A percentile compares a stretch with the other conserved stretches of the same genome.
Evolutionary conservation across 192 early-diverging fungal species (phyloP).

Genomic region (Thamnidium elegans): DNA sequence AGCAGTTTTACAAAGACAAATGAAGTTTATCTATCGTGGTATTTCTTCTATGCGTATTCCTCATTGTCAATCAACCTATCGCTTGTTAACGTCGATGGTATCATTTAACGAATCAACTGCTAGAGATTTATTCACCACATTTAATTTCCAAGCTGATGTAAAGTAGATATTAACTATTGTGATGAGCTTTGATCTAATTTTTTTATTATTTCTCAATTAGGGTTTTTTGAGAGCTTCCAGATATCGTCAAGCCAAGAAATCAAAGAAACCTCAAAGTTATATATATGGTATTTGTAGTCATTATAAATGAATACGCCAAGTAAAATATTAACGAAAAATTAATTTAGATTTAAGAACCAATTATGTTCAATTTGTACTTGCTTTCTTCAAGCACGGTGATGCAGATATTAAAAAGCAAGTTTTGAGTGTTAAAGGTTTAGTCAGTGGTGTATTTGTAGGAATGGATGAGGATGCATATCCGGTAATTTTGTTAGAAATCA

Average conservation of each 20-base stretch:
- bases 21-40: constrained; percentile 62
- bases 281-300: constrained; percentile 24
- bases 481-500: constrained; percentile 34
- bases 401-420: constrained; percentile 63
- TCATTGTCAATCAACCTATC: constrained; percentile 59
- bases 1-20: constrained; percentile 58
- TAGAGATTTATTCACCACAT: constrained; percentile 63
- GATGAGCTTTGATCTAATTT: constrained; percentile 28
- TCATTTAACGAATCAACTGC: constrained; percentile 53
- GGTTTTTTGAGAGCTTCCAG: constrained; percentile 28
- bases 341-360: constrained; percentile 62
- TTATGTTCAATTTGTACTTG: constrained; percentile 74
- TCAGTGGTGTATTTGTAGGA: constrained; percentile 67
- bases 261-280: constrained; percentile 23
- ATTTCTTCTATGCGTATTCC: constrained; percentile 57
- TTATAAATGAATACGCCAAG: neutral
- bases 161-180: neutral
- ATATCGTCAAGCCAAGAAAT: constrained; percentile 29
- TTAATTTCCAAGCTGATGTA: constrained; percentile 73
- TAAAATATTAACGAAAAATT: neutral
- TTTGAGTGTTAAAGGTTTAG: constrained; percentile 69
- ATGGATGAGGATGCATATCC: constrained; percentile 62
- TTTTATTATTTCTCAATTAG: constrained; percentile 9
- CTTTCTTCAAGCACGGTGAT: constrained; percentile 74
- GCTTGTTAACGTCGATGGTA: constrained; percentile 62